Percentiles rank a stretch among this genome's conserved stretches.
These are phyloP conservation scores for Boletus sp. DNA, from an alignment of 768 basidiomycete species.

Conservation along the genomic window DNA sequence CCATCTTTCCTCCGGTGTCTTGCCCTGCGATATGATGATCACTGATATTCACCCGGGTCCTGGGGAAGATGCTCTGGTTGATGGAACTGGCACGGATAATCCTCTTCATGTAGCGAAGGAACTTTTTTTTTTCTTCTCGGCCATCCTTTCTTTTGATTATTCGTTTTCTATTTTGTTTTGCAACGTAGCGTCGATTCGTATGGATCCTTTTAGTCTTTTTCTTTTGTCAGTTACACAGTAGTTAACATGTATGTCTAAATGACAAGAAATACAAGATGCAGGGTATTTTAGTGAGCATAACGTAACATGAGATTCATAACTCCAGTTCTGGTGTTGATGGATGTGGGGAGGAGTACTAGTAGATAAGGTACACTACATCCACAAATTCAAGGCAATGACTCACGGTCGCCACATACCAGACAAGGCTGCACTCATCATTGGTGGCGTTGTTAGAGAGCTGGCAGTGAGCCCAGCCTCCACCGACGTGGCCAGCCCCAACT, in stretches of 20 bases:
- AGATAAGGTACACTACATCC: neutral
- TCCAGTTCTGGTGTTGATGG: neutral
- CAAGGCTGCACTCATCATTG: neutral
- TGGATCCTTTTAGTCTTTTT: slow-evolving; percentile 21
- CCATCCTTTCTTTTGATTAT: slow-evolving; percentile 21
- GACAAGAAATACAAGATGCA: slow-evolving; percentile 1
- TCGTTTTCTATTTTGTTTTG: slow-evolving; percentile 34
- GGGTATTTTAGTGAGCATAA: neutral
- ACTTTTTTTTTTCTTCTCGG: slow-evolving; percentile 4
- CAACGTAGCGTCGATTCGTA: slow-evolving; percentile 18
- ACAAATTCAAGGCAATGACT: neutral
- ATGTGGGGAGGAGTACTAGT: neutral
- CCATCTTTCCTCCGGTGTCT: slow-evolving; percentile 10
- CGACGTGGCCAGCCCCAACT: too few relatives aligned
- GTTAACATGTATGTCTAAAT: slow-evolving; percentile 5
- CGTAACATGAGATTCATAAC: neutral
- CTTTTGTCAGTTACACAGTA: slow-evolving; percentile 8
- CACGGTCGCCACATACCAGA: neutral
- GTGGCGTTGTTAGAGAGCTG: neutral
- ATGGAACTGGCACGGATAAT: slow-evolving; percentile 30
- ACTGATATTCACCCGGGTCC: slow-evolving; percentile 1
- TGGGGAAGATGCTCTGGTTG: slow-evolving; percentile 12
- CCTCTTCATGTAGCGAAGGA: slow-evolving; percentile 23
- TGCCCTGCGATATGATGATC: slow-evolving; percentile 2
- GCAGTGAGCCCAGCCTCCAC: neutral